Percentiles rank a stretch among this genome's conserved stretches.
These are phyloP conservation scores for Pseudonitzschia multistriata DNA, from an alignment of 108 stramenopile species.

Conservation along the genomic window DNA sequence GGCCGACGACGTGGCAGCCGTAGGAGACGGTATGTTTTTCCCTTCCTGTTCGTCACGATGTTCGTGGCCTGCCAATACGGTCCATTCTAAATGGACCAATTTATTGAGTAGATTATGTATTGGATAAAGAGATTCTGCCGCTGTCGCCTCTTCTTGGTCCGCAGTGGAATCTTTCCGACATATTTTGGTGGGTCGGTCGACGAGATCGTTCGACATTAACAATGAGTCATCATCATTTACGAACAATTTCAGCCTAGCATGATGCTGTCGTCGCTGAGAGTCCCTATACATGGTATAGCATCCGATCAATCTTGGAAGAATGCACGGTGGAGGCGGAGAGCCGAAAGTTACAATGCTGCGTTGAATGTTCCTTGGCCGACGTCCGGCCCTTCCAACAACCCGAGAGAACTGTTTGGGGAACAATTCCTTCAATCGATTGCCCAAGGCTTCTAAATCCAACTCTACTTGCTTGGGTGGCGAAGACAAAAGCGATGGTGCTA, in stretches of 20 bases:
- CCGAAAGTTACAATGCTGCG: background rate
- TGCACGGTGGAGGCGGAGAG: background rate
- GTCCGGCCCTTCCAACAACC: background rate
- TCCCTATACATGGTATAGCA: constrained; percentile 10
- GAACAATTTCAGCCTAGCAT: background rate
- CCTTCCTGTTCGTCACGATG: constrained; percentile 4
- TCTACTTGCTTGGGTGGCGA: background rate
- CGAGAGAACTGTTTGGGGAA: background rate
- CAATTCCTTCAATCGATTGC: background rate
- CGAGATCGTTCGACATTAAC: background rate
- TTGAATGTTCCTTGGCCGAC: background rate
- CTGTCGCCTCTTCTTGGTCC: background rate
- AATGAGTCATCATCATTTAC: background rate
- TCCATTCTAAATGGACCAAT: constrained; percentile 24
- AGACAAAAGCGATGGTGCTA: background rate
- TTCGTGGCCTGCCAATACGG: constrained; percentile 9
- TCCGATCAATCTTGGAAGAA: constrained; percentile 13
- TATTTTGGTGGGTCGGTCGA: background rate
- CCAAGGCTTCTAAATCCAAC: constrained; percentile 1
- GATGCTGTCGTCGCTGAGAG: background rate
- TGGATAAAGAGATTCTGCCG: background rate
- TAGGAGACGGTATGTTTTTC: background rate
- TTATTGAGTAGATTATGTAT: constrained; percentile 11
- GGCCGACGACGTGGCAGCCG: background rate
- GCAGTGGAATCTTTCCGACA: background rate